These are phyloP conservation scores for Auricularia sp. DNA, from an alignment of 768 basidiomycete genomes.

Conservation along the genomic window DNA sequence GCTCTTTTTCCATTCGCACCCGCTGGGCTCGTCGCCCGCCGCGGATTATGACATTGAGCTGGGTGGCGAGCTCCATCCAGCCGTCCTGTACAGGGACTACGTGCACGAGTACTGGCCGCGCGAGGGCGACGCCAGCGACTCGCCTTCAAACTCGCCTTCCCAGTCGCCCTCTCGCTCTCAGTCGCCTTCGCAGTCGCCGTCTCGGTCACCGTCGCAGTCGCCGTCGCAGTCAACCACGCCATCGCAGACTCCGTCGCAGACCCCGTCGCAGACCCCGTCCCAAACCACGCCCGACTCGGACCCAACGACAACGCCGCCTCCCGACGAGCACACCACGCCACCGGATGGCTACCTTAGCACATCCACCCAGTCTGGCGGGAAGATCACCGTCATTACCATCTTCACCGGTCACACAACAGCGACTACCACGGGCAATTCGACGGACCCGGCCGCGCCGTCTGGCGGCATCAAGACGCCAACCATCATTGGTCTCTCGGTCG, in stretches of 20 bases:
- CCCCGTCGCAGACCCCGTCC: neutral
- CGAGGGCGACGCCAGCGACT: neutral
- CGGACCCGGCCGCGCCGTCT: conserved; percentile 4
- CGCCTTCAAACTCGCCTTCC: no score
- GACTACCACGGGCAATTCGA: conserved; percentile 10
- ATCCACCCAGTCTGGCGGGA: no score
- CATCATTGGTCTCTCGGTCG: conserved; percentile 71
- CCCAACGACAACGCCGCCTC: conserved; percentile 3
- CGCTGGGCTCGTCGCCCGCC: neutral
- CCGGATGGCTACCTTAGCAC: no score
- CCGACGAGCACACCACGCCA: neutral
- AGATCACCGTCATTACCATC: no score
- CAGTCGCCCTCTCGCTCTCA: conserved; percentile 14
- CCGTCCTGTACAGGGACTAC: neutral
- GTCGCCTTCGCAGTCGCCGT: neutral
- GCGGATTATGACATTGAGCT: neutral
- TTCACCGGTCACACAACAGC: conserved; percentile 3
- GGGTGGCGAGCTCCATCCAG: neutral
- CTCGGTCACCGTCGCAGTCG: conserved; percentile 8
- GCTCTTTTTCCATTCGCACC: neutral
- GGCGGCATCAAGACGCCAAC: conserved; percentile 50
- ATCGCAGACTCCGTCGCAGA: neutral
- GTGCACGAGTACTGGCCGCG: neutral
- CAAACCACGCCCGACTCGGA: conserved; percentile 6
- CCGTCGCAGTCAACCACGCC: conserved; percentile 12